A percentile compares a stretch with the other conserved stretches of the same genome.
Conservation (phyloP, 1,139 yeast species). For the Kazachstania sp. region DNA sequence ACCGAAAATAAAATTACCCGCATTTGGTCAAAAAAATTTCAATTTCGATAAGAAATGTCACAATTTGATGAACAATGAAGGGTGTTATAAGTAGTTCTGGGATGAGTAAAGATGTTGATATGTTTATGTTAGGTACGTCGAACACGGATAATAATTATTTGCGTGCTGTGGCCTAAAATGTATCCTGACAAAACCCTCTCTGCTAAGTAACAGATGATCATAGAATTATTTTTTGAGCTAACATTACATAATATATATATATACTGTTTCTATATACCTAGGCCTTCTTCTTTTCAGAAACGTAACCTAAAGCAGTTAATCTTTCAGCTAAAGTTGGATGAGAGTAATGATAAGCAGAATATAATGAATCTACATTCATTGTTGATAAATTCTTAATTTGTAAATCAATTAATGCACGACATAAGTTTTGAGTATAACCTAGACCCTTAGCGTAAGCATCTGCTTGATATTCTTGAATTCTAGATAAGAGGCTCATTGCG, state of each 20-base stretch:
- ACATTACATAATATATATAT: neutral
- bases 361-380: constrained; percentile 82
- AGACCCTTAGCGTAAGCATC: constrained; percentile 72
- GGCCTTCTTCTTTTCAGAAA: constrained; percentile 37
- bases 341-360: constrained; percentile 78
- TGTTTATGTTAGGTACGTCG: too few relatives aligned
- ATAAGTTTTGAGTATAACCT: constrained; percentile 63
- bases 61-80: too few relatives aligned
- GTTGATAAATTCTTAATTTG: constrained; percentile 75
- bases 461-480: constrained; percentile 89
- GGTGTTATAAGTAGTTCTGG: too few relatives aligned
- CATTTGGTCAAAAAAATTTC: too few relatives aligned
- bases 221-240: neutral
- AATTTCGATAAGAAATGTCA: too few relatives aligned
- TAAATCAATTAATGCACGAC: constrained; percentile 63
- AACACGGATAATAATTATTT: too few relatives aligned
- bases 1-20: too few relatives aligned
- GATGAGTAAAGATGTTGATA: too few relatives aligned
- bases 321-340: constrained; percentile 92
- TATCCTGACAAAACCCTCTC: too few relatives aligned
- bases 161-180: too few relatives aligned
- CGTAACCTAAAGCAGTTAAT: constrained; percentile 57
- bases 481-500: constrained; percentile 56
- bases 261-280: neutral
- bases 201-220: too few relatives aligned